A percentile compares a stretch with the other conserved stretches of the same genome.
Evolutionary conservation across 108 stramenopile genomes (phyloP).

Genomic region (Cyclotella baltica): DNA sequence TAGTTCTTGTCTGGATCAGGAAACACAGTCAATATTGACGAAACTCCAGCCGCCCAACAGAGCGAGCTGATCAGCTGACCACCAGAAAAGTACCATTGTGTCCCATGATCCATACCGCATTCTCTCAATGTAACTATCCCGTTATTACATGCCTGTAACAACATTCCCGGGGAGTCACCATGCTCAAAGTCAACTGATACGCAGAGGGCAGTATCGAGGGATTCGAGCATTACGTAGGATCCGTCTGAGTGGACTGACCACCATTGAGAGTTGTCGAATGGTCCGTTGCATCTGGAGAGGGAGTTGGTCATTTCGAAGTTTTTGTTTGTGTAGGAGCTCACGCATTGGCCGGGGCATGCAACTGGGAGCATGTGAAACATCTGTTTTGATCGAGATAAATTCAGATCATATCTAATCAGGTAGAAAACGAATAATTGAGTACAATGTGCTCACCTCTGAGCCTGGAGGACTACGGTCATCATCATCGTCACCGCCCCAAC

Average conservation of each 20-base stretch:
- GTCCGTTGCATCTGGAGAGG: conserved; percentile 20
- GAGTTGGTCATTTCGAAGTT: conserved; percentile 23
- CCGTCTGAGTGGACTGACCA: conserved; percentile 48
- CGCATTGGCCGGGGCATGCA: conserved; percentile 41
- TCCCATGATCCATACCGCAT: conserved; percentile 29
- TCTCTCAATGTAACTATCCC: conserved; percentile 45
- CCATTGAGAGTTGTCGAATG: conserved; percentile 20
- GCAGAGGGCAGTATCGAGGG: conserved; percentile 35
- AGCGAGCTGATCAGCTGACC: conserved; percentile 41
- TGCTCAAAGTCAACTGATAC: conserved; percentile 42
- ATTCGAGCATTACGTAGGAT: conserved; percentile 48
- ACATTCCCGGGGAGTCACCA: conserved; percentile 28
- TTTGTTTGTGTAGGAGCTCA: conserved; percentile 26
- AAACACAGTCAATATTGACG: conserved; percentile 34
- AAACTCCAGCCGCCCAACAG: conserved; percentile 49
- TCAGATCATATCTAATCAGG: background rate
- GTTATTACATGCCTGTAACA: conserved; percentile 25
- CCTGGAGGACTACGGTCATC: background rate
- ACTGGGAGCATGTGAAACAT: conserved; percentile 41
- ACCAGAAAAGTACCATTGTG: conserved; percentile 55
- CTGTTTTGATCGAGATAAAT: conserved; percentile 10
- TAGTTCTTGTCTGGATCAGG: conserved; percentile 4
- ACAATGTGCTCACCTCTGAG: background rate
- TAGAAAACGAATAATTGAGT: background rate
- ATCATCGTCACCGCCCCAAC: background rate